These are phyloP conservation scores for Eryngium alpinum DNA, from an alignment of 140 eudicot species.

Conservation along the genomic window DNA sequence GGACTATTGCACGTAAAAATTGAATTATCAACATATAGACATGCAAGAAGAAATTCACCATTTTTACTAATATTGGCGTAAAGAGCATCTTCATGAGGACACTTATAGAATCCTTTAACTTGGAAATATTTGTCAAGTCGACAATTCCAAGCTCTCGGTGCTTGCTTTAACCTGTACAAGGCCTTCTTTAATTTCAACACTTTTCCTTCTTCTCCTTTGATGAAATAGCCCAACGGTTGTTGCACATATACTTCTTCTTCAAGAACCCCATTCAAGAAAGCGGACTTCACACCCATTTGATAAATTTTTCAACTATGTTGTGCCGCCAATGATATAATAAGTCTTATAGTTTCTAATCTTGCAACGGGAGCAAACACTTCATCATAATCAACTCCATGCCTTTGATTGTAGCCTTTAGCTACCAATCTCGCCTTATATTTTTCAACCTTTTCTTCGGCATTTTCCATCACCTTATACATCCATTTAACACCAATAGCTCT, in stretches of 20 bases:
- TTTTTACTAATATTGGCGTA: not conserved
- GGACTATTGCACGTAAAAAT: not conserved
- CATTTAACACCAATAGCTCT: not conserved
- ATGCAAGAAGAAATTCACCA: not conserved
- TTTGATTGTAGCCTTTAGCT: not conserved
- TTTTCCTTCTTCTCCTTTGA: not conserved
- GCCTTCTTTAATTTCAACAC: not conserved
- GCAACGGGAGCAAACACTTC: not conserved
- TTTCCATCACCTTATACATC: not conserved
- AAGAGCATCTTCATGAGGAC: not conserved
- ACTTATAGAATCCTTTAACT: not conserved
- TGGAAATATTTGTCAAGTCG: not conserved
- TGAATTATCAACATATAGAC: not conserved
- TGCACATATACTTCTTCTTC: not conserved
- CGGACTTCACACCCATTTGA: not conserved
- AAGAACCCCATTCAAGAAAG: not conserved
- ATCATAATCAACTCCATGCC: not conserved
- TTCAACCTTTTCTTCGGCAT: not conserved
- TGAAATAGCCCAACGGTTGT: not conserved
- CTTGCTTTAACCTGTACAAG: not conserved
- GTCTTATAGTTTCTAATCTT: not conserved
- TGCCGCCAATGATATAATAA: not conserved
- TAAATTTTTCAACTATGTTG: not conserved
- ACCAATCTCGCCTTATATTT: not conserved
- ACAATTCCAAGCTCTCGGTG: not conserved